phyloP scores from a whole-genome alignment of 768 basidiomycete species.

The Polyporus arcularius region DNA sequence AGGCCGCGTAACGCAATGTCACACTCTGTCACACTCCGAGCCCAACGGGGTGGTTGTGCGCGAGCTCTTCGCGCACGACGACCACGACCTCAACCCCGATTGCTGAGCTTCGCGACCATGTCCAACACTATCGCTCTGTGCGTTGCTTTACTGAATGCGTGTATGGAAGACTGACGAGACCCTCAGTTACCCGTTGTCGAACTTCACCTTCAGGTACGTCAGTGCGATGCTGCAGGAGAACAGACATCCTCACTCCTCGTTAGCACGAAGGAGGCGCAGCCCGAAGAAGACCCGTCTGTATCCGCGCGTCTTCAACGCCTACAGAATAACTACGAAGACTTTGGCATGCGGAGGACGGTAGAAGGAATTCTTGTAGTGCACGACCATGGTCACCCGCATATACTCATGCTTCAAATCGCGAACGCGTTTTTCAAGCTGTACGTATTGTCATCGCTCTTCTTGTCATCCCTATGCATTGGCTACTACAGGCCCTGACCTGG shows the following conservation, averaged over 20 bases:
- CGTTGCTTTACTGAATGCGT: background rate
- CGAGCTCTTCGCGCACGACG: background rate
- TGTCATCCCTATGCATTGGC: background rate
- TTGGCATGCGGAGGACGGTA: constrained; percentile 94
- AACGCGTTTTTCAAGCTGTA: constrained; percentile 99
- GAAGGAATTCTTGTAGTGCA: constrained; percentile 90
- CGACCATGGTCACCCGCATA: constrained; percentile 96
- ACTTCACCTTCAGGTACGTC: constrained; percentile 86
- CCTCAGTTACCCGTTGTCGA: constrained; percentile 77
- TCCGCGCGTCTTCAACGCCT: constrained; percentile 91
- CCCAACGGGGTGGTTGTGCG: background rate
- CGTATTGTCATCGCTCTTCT: constrained; percentile 31
- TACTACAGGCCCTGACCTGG: background rate
- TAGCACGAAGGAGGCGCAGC: constrained; percentile 95
- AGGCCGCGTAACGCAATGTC: background rate
- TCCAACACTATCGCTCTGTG: constrained; percentile 56
- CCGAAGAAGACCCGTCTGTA: constrained; percentile 96
- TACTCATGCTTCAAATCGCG: constrained; percentile 97
- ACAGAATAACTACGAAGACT: constrained; percentile 96
- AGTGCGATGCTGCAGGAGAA: constrained; percentile 2
- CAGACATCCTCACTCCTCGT: background rate
- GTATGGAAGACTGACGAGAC: constrained; percentile 4
- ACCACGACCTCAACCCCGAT: background rate
- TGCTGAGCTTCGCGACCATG: constrained; percentile 30
- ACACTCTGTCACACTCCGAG: background rate